phyloP scores from a whole-genome alignment of 129 eudicot species.

The Artemisia argyi region DNA sequence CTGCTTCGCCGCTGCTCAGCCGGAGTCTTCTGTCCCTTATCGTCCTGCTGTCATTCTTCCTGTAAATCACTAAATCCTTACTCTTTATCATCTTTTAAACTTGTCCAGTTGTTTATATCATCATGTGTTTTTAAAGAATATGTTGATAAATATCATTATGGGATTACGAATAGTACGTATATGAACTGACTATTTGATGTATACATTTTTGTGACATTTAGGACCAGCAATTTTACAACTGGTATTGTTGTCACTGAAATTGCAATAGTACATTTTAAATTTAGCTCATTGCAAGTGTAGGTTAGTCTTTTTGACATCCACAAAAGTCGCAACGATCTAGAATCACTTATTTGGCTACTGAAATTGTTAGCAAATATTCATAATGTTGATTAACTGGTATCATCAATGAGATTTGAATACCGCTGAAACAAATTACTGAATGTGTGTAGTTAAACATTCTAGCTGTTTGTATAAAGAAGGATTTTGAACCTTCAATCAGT shows the following conservation, averaged over 20 bases:
- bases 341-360: too few species aligned
- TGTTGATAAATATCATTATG: neutral
- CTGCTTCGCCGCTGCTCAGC: constrained; percentile 37
- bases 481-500: too few species aligned
- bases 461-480: neutral
- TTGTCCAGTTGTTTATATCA: neutral
- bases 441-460: neutral
- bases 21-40: constrained; percentile 39
- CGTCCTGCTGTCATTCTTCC: constrained; percentile 97
- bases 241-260: too few species aligned
- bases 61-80: constrained; percentile 26
- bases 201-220: neutral
- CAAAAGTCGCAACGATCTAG: too few species aligned
- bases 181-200: neutral
- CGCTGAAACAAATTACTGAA: too few species aligned
- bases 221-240: too few species aligned
- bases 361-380: too few species aligned
- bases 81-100: neutral
- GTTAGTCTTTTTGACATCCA: too few species aligned
- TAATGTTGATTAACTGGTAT: too few species aligned
- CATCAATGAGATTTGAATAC: too few species aligned
- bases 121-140: neutral
- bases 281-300: too few species aligned
- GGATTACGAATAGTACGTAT: neutral
- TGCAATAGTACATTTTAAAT: too few species aligned